These are phyloP conservation scores for Mortierella sp. DNA, from an alignment of 371 early-diverging fungal species.

Conservation along the genomic window DNA sequence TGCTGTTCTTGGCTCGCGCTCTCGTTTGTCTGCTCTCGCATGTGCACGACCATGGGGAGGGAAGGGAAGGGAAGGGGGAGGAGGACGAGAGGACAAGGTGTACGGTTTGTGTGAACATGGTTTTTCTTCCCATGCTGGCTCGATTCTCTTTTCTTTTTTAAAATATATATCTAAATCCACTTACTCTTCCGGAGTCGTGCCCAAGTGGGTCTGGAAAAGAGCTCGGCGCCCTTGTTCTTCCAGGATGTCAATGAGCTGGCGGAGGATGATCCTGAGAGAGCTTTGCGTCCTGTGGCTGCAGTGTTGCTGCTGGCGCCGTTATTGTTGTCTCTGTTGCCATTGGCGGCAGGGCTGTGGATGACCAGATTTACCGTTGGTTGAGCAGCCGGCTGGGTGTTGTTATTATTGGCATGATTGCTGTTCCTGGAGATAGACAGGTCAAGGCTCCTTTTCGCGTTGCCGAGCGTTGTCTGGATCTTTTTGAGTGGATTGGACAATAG, in stretches of 20 bases:
- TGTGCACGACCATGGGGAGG: not conserved
- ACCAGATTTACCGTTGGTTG: not conserved
- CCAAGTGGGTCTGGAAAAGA: slow-evolving; percentile 32
- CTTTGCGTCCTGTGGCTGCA: slow-evolving; percentile 1
- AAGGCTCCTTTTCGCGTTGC: slow-evolving; percentile 9
- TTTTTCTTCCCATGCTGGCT: not conserved
- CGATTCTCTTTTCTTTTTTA: not conserved
- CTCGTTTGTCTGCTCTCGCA: not conserved
- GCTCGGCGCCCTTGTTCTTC: slow-evolving; percentile 46
- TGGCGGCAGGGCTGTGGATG: not conserved
- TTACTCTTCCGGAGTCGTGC: slow-evolving; percentile 47
- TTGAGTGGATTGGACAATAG: slow-evolving; percentile 45
- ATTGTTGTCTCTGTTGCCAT: slow-evolving; percentile 9
- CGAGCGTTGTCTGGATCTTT: slow-evolving; percentile 33
- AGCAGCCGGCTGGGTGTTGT: not conserved
- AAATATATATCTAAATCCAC: not conserved
- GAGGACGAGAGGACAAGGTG: not conserved
- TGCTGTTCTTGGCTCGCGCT: not conserved
- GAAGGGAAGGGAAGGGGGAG: not conserved
- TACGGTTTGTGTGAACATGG: not conserved
- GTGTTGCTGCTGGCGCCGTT: not conserved
- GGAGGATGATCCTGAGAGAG: slow-evolving; percentile 30
- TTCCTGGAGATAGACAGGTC: slow-evolving; percentile 5
- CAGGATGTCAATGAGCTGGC: slow-evolving; percentile 43
- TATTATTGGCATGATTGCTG: not conserved